Conservation (phyloP, 202 grass and related monocot genomes). For the Panicum hallii region DNA sequence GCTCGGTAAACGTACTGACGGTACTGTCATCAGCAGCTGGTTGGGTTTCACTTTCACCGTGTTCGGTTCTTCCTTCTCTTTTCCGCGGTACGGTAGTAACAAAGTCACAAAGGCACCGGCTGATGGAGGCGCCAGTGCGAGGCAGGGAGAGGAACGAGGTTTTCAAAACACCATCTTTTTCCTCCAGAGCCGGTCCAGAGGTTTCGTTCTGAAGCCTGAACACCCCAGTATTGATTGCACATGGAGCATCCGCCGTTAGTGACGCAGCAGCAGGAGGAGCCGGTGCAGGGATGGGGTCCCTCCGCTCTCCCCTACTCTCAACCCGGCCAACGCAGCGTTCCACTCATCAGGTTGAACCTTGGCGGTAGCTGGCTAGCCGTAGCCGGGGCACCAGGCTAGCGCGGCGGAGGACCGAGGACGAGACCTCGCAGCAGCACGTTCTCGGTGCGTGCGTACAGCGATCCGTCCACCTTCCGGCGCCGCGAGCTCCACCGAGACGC, state of each 20-base stretch:
- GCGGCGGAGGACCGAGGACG: too few relatives aligned
- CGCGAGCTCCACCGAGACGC: background rate
- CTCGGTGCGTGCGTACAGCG: background rate
- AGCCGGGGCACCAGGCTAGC: background rate
- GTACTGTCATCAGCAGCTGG: background rate
- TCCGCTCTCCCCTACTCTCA: background rate
- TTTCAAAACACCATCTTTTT: slow-evolving; percentile 14
- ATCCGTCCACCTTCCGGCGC: background rate
- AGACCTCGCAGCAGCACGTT: slow-evolving; percentile 35
- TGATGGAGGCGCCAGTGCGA: background rate
- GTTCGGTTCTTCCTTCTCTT: background rate
- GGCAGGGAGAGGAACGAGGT: background rate
- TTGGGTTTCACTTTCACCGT: background rate
- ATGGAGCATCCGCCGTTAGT: slow-evolving; percentile 42
- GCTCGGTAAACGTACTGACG: background rate
- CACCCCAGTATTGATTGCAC: slow-evolving; percentile 43
- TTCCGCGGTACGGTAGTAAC: background rate
- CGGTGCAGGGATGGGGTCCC: slow-evolving; percentile 16
- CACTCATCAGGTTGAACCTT: slow-evolving; percentile 4
- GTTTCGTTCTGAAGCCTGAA: background rate
- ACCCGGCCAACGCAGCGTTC: slow-evolving; percentile 4
- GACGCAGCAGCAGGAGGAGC: slow-evolving; percentile 14
- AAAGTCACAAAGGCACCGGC: background rate
- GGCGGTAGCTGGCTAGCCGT: too few relatives aligned
- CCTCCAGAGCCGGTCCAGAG: background rate